Conservation (phyloP, 163 green algal genomes). For the Smithsoniella earleae region DNA sequence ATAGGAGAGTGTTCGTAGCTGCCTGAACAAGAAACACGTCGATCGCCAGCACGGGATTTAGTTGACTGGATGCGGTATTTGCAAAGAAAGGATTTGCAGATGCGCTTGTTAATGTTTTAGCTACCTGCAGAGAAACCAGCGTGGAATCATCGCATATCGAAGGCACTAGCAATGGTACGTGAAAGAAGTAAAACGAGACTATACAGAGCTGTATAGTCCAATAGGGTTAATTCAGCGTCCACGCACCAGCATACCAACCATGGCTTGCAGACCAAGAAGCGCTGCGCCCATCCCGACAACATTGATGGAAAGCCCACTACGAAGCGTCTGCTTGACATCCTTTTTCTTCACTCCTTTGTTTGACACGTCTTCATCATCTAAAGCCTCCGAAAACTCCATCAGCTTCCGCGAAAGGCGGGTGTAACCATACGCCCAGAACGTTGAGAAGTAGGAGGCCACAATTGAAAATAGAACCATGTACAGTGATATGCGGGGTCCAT, state of each 20-base stretch:
- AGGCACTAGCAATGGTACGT: not conserved
- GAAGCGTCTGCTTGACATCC: conserved; percentile 33
- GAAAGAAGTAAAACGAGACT: not conserved
- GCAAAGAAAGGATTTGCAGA: conserved; percentile 85
- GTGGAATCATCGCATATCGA: conserved; percentile 35
- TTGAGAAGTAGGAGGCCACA: conserved; percentile 72
- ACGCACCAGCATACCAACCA: conserved; percentile 35
- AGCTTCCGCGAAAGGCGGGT: conserved; percentile 62
- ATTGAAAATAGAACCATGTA: conserved; percentile 85
- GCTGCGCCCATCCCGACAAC: conserved; percentile 66
- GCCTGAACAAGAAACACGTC: conserved; percentile 92
- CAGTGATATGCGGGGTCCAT: conserved; percentile 62
- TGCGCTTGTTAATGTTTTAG: conserved; percentile 84
- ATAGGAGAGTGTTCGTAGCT: conserved; percentile 84
- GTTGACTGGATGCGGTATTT: conserved; percentile 52
- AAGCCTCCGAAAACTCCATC: conserved; percentile 55
- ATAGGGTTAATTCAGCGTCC: not conserved
- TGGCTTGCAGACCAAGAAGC: conserved; percentile 59
- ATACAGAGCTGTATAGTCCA: not conserved
- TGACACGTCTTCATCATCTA: conserved; percentile 37
- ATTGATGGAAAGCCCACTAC: conserved; percentile 60
- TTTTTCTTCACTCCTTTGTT: conserved; percentile 50
- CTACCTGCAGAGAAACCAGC: conserved; percentile 72
- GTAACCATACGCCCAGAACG: conserved; percentile 82
- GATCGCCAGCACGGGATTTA: conserved; percentile 86